Evolutionary conservation across 1,284 basidiomycete genomes (phyloP), one percentile per base, ranked within the genome.

Genomic region (Ganoderma resinaceum): DNA sequence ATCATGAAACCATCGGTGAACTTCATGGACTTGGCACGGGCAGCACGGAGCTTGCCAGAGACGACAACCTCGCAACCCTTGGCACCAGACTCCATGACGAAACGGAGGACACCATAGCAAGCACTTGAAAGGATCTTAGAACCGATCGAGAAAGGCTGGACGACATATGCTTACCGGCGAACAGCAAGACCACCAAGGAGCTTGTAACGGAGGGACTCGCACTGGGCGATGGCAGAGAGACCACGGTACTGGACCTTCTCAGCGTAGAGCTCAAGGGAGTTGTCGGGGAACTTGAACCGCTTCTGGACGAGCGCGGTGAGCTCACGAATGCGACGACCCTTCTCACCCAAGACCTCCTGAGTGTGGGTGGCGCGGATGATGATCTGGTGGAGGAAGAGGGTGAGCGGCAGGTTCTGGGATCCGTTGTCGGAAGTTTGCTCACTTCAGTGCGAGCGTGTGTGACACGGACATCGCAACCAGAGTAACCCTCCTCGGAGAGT

Each of bases 1-100:
- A 99, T 97, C 96, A 99, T 99, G 92, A 98, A 99, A 65, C 98
- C 98, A 79, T 99, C 98, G 81, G 97, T 98, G 88, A 99, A 99
- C 86, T 99, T 99, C 98, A 99, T 99, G 61, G 95, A 95, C 87
- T 99, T 99, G 80, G 98, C 98, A 90, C 97, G 96, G 76, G 98
- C 98, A 78, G 97, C 98, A 83, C 98, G 96, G 79, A 99, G 95
- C 86, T 99, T 99, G 81, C 98, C 98, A 75, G 97, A 99, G 74
- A 99, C 96, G 80, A 99, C 95, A 75, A 99, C 98, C 85, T 99
- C 98, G 81, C 97, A 99, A 84, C 98, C 98, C 88, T 99, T 99
- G 76, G 98, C 98, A 77, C 95, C 95, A 69, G 97, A 98, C 87
- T 99, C 98, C 98, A 99, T 99, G 77, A 99, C 96, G 89, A 99